Evolutionary conservation across 179 eudicot genomes (phyloP), one percentile per base, ranked within the genome.

Genomic region (Vitellaria paradoxa): DNA sequence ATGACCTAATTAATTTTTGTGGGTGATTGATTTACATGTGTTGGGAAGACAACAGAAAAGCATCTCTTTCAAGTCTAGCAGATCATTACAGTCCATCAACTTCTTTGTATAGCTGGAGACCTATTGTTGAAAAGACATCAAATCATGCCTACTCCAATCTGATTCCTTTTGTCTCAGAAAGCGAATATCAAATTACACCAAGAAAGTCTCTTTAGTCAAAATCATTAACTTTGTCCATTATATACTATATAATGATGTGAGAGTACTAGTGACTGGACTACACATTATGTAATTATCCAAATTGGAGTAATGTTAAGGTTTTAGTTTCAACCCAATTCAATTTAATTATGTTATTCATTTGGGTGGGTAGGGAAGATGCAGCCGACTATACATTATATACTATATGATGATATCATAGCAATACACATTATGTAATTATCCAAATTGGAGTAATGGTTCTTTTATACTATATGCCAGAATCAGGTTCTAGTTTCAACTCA

Each of bases 121-220:
- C 4, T n/a, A 14, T 5, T 20, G n/a, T 61, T 18, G 65, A 61
- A 61, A 4, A 50, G 2, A 50, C 26, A 5, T 18, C 62, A 30
- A 12, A 14, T 13, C 62, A 14, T 57, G 12, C n/a, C n/a, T n/a
- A n/a, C n/a, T n/a, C n/a, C 17, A 59, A 3, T 45, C n/a, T 68
- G 12, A 46, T 68, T 68, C 72, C 50, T 46, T 18, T 8, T 20
- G 6, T 45, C 21, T 9, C 18, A 45, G 7, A 3, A 45, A n/a
- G 53, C 18, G 24, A 68, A 68, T 9, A 20, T 45, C 13, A 11
- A 50, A 7, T 40, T 40, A 20, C 15, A 17, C 12, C 50, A 66
- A 10, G 10, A 66, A 42, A 66, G 23, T 66, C n/a, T 66, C 70
- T 53, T 66, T 66, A 40, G 40, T 47, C 70, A 40, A 66, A 66